These are phyloP conservation scores for Malassezia brasiliensis DNA, from an alignment of 1,284 basidiomycete species.

Conservation along the genomic window DNA sequence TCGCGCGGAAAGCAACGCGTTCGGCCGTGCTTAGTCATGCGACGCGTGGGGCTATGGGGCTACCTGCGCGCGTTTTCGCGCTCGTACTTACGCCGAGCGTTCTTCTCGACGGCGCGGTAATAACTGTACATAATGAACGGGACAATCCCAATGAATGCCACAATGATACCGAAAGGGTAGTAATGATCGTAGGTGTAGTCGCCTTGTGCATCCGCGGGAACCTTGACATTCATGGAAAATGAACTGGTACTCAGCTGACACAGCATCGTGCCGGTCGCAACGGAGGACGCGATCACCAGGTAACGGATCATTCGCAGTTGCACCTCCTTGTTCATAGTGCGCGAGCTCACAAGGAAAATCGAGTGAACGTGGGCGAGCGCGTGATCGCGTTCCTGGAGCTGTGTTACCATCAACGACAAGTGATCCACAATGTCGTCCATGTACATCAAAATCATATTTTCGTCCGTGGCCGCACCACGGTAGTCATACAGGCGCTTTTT, in stretches of 20 bases:
- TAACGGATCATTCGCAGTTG: conserved; percentile 34
- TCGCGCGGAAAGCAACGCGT: conserved; percentile 6
- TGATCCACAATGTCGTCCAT: conserved; percentile 92
- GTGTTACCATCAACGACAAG: conserved; percentile 74
- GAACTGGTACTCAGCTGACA: conserved; percentile 23
- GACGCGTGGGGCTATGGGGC: neutral
- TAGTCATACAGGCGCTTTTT: conserved; percentile 59
- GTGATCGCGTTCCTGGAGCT: conserved; percentile 77
- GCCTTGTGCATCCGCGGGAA: neutral
- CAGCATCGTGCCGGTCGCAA: conserved; percentile 60
- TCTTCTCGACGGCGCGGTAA: neutral
- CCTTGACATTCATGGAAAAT: conserved; percentile 53
- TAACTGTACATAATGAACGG: conserved; percentile 5
- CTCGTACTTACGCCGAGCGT: neutral
- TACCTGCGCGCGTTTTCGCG: conserved; percentile 1
- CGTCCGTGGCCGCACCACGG: conserved; percentile 30
- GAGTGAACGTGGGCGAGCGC: conserved; percentile 79
- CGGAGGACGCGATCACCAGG: conserved; percentile 56
- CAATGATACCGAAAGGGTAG: conserved; percentile 4
- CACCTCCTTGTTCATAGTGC: conserved; percentile 54
- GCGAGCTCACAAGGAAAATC: conserved; percentile 69
- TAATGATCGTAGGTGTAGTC: neutral
- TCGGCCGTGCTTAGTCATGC: conserved; percentile 11
- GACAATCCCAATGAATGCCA: neutral
- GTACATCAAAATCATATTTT: conserved; percentile 54